Evolutionary conservation across 1,139 yeast species (phyloP), one percentile per base, ranked within the genome.

Genomic region (Candida pseudoviswanathii): DNA sequence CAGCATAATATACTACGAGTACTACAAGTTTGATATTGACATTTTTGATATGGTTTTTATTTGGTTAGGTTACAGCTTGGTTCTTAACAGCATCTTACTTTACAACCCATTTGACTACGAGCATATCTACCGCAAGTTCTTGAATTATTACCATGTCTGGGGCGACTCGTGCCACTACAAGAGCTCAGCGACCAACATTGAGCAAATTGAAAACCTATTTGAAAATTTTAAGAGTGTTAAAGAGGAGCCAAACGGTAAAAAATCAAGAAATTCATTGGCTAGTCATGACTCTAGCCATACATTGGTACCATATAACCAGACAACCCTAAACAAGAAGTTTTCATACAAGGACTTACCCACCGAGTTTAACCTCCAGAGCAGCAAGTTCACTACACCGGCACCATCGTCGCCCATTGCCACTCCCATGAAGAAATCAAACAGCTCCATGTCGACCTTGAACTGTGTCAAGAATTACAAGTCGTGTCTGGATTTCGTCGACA

Each of bases 401-500:
- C 30, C 16, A 21, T 21, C 42, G 5, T 37, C 42, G 7, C 26
- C 30, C 4, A 22, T 37, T 27, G 26, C 51, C 3, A 34, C 51
- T 9, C 54, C 53, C 7, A 43, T 52, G 47, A 26, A 34, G 3
- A 45, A 44, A 16, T 39, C 51, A 9, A 42, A 29, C 16, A 46
- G 46, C 30, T 33, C 33, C 6, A 30, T 42, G 21, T 46, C 40
- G 29, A 37, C 44, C 22, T 34, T 38, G 1, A 21, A 29, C 11
- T 41, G 44, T 25, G 29, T 51, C 11, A 45, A 39, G 8, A 54
- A 57, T 37, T 58, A 56, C 45, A 60, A 60, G 38, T 62, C 71
- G 5, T 62, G 68, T 47, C 62, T 63, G 45, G 61, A 64, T 27
- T 54, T 71, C 47, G 67, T 73, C 26, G 77, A 73, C 47, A 68